Base-by-base conservation (phyloP, 208 protist genomes). In the Leishmania lainsoni region DNA sequence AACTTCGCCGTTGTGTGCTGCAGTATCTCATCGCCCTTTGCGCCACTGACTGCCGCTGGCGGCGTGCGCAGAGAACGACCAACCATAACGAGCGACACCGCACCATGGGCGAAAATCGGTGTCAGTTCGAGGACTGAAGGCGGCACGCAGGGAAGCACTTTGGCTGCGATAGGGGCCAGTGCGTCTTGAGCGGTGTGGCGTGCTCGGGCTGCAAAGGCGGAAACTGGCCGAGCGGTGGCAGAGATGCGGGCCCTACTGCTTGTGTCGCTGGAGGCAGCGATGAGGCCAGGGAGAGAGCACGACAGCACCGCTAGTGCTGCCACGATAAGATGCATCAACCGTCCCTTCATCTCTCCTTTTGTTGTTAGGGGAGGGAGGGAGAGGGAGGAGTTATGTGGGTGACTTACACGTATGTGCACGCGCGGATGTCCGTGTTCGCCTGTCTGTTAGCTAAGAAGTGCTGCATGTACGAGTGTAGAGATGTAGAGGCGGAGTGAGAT, bases 1-100 rank as follows among this genome's bases (percentile, higher is more conserved):
- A 93, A 88, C 86, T 96, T 94, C 6, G 78, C 75, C 5, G 88
- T 89, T 0, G 90, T 90, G 82, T 92, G 76, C 51, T 80, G 72
- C 39, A 72, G 54, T 39, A 86, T 72, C 22, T 77, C 86, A 29
- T 87, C 81, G 9, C 80, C 80, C 5, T 26, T 51, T 6, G 80
- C 2, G 42, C 80, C 80, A 68, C 74, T 79, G 29, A 83, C 80
- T 49, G 52, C 48, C 39, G 69, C 75, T 45, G 39, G 84, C 74
- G 54, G 87, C 83, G 45, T 82, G 61, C 42, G 78, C 17, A 39
- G 61, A 63, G 76, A 66, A 32, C 75, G 77, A 20, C 88, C 86
- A 5, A 91, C 76, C 42, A 87, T 73, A 22, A 89, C 81, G 9
- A 92, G 79, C 0, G 89, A 90, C 26, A 81, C 76, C 4, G 87